A percentile compares a stretch with the other conserved stretches of the same genome.
These are phyloP conservation scores for Cylindrotheca closterium DNA, from an alignment of 108 stramenopile genomes.

Conservation along the genomic window DNA sequence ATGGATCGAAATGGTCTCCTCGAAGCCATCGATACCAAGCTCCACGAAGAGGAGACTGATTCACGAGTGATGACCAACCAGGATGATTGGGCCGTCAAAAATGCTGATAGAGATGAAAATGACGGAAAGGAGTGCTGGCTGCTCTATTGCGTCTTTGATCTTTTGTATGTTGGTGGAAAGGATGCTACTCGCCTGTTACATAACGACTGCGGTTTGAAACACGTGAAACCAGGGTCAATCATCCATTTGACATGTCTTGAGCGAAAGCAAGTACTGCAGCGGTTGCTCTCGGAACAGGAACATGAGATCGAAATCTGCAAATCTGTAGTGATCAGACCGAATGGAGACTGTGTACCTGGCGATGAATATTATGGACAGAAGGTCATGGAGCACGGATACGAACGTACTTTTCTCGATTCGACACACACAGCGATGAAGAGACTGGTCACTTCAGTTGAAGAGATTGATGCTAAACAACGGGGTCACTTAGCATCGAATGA, in stretches of 20 bases:
- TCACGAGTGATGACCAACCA: constrained; percentile 19
- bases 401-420: constrained; percentile 52
- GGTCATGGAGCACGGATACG: constrained; percentile 24
- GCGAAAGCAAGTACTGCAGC: constrained; percentile 66
- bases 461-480: constrained; percentile 29
- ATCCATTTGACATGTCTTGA: constrained; percentile 57
- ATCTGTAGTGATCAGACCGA: constrained; percentile 67
- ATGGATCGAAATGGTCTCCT: constrained; percentile 42
- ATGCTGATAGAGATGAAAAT: constrained; percentile 1
- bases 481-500: constrained; percentile 29
- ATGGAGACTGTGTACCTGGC: constrained; percentile 58
- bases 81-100: constrained; percentile 14
- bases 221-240: constrained; percentile 52
- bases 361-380: constrained; percentile 53
- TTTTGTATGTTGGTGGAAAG: constrained; percentile 71
- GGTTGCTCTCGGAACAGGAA: constrained; percentile 54
- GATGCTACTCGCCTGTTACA: constrained; percentile 48
- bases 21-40: constrained; percentile 64
- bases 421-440: constrained; percentile 38
- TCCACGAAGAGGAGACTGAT: constrained; percentile 36
- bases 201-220: constrained; percentile 20
- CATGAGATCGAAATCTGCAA: constrained; percentile 62
- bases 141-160: constrained; percentile 66
- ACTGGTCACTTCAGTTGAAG: constrained; percentile 11
- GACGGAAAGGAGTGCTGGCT: constrained; percentile 62